phyloP scores from a whole-genome alignment of 1,284 basidiomycete species.

The Puccinia horiana region DNA sequence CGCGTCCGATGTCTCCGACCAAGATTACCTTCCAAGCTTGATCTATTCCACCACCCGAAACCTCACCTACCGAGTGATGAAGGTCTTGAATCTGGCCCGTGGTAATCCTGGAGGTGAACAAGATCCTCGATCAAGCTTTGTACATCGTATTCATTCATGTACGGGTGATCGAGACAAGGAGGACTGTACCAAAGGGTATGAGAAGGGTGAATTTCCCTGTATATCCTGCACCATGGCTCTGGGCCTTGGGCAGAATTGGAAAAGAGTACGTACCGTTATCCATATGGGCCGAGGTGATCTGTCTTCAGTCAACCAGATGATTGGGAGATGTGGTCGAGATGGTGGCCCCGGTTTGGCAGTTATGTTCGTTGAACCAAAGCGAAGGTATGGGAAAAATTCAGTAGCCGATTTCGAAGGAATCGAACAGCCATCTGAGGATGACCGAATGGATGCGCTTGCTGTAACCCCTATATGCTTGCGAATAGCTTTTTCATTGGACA shows the following conservation, averaged over 20 bases:
- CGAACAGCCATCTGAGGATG: too few relatives aligned
- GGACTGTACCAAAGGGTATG: neutral
- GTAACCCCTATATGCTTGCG: too few relatives aligned
- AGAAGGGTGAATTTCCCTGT: neutral
- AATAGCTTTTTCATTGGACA: too few relatives aligned
- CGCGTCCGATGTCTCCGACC: too few relatives aligned
- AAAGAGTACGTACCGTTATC: neutral
- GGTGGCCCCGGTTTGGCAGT: neutral
- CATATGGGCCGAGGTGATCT: neutral
- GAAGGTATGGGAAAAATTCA: neutral
- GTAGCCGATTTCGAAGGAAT: too few relatives aligned
- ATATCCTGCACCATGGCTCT: neutral
- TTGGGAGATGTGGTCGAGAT: neutral
- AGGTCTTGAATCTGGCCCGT: neutral
- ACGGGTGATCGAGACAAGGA: neutral
- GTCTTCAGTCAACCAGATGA: neutral
- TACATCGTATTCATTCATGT: neutral
- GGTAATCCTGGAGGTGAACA: neutral
- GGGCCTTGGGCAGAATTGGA: conserved; percentile 20
- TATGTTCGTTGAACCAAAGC: neutral
- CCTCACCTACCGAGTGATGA: neutral
- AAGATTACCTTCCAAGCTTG: too few relatives aligned
- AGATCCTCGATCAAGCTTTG: neutral
- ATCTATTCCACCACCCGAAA: too few relatives aligned
- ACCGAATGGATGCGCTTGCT: too few relatives aligned